A percentile compares a stretch with the other conserved stretches of the same genome.
Conservation (phyloP, 495 filamentous ascomycete genomes). For the Cladorrhinum samala region DNA sequence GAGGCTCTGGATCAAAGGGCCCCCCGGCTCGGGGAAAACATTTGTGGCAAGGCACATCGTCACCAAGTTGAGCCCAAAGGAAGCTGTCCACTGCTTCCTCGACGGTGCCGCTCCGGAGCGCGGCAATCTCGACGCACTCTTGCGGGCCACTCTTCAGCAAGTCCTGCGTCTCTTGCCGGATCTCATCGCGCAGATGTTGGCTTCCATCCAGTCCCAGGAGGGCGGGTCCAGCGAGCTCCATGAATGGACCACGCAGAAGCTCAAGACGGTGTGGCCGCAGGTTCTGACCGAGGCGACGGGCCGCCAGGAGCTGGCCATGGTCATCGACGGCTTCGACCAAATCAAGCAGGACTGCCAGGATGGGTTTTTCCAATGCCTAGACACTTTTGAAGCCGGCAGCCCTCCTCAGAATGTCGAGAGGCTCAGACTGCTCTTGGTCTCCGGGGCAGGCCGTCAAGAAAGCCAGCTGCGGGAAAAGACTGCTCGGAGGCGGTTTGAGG, state of each 20-base stretch:
- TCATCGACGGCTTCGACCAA: neutral
- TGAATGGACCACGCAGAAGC: neutral
- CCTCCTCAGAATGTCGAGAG: no score
- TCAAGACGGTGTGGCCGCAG: neutral
- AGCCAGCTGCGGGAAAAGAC: neutral
- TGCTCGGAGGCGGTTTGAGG: neutral
- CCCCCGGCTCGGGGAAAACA: neutral
- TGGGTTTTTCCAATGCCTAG: neutral
- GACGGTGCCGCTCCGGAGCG: neutral
- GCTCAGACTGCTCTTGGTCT: neutral
- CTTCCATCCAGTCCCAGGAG: neutral
- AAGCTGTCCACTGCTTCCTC: neutral
- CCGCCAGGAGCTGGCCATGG: neutral
- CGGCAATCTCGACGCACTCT: neutral
- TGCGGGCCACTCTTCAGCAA: neutral
- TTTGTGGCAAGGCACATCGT: neutral
- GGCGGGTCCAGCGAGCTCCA: neutral
- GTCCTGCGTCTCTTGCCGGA: neutral
- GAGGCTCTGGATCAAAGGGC: neutral
- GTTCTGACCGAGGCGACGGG: neutral
- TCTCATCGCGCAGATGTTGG: neutral
- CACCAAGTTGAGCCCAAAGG: neutral
- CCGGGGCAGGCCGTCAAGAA: neutral
- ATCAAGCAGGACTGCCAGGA: neutral
- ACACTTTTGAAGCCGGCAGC: neutral